Evolutionary conservation across 179 eudicot genomes (phyloP).

Genomic region (Corrigiola litoralis): DNA sequence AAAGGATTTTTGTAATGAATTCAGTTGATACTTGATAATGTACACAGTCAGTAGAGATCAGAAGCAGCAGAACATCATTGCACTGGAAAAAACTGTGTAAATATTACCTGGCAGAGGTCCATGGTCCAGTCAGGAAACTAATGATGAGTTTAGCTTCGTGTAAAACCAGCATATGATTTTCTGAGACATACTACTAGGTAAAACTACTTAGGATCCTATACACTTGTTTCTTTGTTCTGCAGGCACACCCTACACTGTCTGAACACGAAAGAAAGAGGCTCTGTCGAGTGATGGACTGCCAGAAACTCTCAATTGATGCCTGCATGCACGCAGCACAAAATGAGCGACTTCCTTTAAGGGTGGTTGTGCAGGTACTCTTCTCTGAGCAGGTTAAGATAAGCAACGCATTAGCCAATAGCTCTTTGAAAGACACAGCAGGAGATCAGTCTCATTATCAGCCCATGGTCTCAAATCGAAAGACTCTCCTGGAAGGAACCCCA

Average conservation of each 20-base stretch:
- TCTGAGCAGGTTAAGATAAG: slow-evolving; percentile 80
- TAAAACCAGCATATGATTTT: too few relatives aligned
- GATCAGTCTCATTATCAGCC: slow-evolving; percentile 51
- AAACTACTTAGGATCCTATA: background rate
- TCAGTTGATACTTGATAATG: too few relatives aligned
- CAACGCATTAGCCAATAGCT: slow-evolving; percentile 59
- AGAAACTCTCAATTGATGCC: slow-evolving; percentile 84
- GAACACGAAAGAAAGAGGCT: slow-evolving; percentile 82
- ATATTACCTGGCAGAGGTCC: too few relatives aligned
- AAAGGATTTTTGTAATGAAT: too few relatives aligned
- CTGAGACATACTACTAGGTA: too few relatives aligned
- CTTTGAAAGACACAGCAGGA: slow-evolving; percentile 42
- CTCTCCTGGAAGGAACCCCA: slow-evolving; percentile 76
- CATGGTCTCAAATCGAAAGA: slow-evolving; percentile 50
- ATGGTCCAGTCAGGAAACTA: too few relatives aligned
- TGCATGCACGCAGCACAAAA: slow-evolving; percentile 97
- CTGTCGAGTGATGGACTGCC: slow-evolving; percentile 87
- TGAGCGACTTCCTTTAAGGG: slow-evolving; percentile 79
- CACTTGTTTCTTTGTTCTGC: slow-evolving; percentile 1
- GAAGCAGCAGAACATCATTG: too few relatives aligned
- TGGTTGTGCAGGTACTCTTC: slow-evolving; percentile 95
- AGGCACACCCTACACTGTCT: slow-evolving; percentile 88
- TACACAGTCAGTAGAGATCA: too few relatives aligned
- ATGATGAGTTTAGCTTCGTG: background rate
- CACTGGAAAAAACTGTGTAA: too few relatives aligned